phyloP scores from a whole-genome alignment of 305 asterid species.

The Coffea humblotiana region DNA sequence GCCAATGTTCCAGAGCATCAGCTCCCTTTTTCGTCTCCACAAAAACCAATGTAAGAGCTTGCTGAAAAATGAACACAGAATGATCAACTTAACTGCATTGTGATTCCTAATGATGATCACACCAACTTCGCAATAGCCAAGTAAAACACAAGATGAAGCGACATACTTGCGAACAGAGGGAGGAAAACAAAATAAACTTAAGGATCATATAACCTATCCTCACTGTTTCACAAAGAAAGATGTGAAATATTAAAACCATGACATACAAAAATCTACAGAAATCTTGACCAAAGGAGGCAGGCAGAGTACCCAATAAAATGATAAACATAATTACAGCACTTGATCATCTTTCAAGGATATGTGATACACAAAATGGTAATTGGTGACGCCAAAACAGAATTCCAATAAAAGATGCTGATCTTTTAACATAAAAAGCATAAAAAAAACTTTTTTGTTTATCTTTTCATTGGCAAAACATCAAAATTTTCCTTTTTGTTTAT shows the following conservation, averaged over 20 bases:
- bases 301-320: not conserved
- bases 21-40: slow-evolving; percentile 70
- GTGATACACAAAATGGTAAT: not conserved
- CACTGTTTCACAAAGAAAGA: not conserved
- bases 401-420: not conserved
- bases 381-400: not conserved
- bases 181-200: not conserved
- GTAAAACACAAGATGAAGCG: not conserved
- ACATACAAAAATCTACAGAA: not conserved
- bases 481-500: not conserved
- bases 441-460: not conserved
- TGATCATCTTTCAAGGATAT: not conserved
- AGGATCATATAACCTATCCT: not conserved
- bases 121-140: not conserved
- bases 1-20: slow-evolving; percentile 62
- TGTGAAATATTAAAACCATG: not conserved
- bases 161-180: not conserved
- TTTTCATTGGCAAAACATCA: not conserved
- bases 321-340: not conserved
- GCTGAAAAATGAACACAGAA: slow-evolving; percentile 36
- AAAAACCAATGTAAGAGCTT: slow-evolving; percentile 59
- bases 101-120: not conserved
- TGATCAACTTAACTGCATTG: not conserved
- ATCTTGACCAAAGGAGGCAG: not conserved
- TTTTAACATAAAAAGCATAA: not conserved